Evolutionary conservation across 768 basidiomycete genomes (phyloP), one percentile per base, ranked within the genome.

Genomic region (Xerocomus spinulosus): DNA sequence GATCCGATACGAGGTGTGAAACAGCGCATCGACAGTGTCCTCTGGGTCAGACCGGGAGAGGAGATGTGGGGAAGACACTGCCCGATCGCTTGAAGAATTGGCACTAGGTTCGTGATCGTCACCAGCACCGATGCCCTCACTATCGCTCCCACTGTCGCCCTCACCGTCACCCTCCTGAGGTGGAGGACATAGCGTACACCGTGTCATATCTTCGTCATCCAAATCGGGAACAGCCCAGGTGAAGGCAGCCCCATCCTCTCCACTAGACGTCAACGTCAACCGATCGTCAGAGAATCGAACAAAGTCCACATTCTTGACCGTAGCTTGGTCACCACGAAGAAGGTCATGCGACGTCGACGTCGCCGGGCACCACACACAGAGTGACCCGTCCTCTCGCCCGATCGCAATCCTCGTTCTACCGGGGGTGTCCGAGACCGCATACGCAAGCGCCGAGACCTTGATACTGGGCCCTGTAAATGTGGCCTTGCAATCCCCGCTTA

Each of bases 381-480:
- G 8, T 23, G 49, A n/a, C n/a, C n/a, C n/a, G n/a, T n/a, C n/a
- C n/a, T n/a, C n/a, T n/a, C n/a, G n/a, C n/a, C n/a, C n/a, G 38
- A 59, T 48, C 14, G 43, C 46, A 9, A 61, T 23, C 23, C 28
- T 42, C 10, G 28, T 18, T n/a, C 15, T 45, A 17, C 32, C 35
- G 50, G 46, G 28, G 0, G 21, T 30, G 30, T 9, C 13, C 15
- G 36, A 21, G 6, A 14, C 9, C 14, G 38, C 29, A 24, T 42
- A 54, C 26, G 43, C 51, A n/a, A 64, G 42, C 18, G 59, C 48
- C 15, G 54, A 60, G 32, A 63, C 62, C 39, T 6, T 34, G 2
- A 45, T 42, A 7, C 52, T 36, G 18, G 46, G 34, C 2, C 0
- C 42, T 1, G 10, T 42, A 5, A 55, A 42, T n/a, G 28, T 46